Percentiles rank a stretch among this genome's conserved stretches.
These are phyloP conservation scores for Camillea tinctor DNA, from an alignment of 2,329 filamentous ascomycete genomes.

Conservation along the genomic window DNA sequence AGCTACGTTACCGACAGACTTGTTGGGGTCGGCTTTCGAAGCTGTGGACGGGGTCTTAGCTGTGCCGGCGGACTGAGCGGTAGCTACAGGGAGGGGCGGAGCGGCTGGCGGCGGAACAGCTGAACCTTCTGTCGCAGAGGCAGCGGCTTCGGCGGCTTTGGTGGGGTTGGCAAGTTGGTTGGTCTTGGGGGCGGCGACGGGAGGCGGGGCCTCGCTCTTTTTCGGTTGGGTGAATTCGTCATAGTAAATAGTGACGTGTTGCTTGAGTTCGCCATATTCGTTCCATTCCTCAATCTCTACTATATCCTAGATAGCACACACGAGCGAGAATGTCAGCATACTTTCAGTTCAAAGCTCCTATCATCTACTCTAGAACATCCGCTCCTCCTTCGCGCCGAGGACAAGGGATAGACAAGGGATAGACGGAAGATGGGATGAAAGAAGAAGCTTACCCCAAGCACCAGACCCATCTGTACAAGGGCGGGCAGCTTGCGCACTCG, in stretches of 20 bases:
- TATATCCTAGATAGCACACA: constrained; percentile 64
- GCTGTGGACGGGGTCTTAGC: constrained; percentile 22
- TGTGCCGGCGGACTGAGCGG: constrained; percentile 30
- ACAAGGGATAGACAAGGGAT: neutral
- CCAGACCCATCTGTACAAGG: constrained; percentile 80
- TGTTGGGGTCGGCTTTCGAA: constrained; percentile 21
- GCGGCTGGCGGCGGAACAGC: constrained; percentile 24
- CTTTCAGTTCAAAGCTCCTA: neutral
- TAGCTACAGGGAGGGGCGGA: constrained; percentile 29
- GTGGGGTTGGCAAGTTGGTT: constrained; percentile 39
- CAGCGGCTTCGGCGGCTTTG: constrained; percentile 33
- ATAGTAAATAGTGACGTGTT: constrained; percentile 72
- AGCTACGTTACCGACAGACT: constrained; percentile 53
- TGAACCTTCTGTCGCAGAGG: too few relatives aligned
- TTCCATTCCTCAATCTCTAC: constrained; percentile 98
- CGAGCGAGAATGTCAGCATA: constrained; percentile 1
- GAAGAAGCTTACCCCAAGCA: constrained; percentile 71
- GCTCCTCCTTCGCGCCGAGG: neutral
- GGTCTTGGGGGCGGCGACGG: constrained; percentile 33
- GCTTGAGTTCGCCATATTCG: constrained; percentile 92
- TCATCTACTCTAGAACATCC: too few relatives aligned
- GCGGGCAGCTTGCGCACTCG: constrained; percentile 77
- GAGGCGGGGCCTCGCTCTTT: constrained; percentile 51
- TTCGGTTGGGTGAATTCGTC: constrained; percentile 60
- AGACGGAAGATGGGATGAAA: neutral